These are phyloP conservation scores for Clarkia xantiana DNA, from an alignment of 345 rosid species.

Conservation along the genomic window DNA sequence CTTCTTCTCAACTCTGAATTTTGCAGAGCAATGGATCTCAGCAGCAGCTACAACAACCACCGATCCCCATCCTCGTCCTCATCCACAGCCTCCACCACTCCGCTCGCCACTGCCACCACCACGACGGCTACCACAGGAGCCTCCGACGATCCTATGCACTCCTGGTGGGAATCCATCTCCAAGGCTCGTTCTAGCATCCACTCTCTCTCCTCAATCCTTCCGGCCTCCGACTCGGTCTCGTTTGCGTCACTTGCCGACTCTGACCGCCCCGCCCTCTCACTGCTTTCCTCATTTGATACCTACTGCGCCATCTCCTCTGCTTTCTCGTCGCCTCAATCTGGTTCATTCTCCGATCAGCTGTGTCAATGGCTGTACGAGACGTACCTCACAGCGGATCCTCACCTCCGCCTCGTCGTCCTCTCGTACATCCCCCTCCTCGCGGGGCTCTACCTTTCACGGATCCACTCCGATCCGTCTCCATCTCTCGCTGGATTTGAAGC, in stretches of 20 bases:
- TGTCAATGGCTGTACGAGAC: slow-evolving; percentile 98
- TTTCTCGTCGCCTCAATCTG: slow-evolving; percentile 42
- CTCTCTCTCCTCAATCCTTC: slow-evolving; percentile 51
- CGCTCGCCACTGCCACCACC: slow-evolving; percentile 9
- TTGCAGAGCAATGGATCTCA: slow-evolving; percentile 7
- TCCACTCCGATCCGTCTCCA: slow-evolving; percentile 65
- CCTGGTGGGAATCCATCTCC: slow-evolving; percentile 97
- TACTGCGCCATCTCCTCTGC: slow-evolving; percentile 41
- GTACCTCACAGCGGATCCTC: slow-evolving; percentile 63
- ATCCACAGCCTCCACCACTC: slow-evolving; percentile 31
- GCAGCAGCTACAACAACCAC: slow-evolving; percentile 16
- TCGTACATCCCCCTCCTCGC: slow-evolving; percentile 66
- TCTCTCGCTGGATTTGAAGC: slow-evolving; percentile 91
- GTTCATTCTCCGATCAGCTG: slow-evolving; percentile 80
- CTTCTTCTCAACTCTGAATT: too few species aligned
- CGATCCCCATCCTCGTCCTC: slow-evolving; percentile 31
- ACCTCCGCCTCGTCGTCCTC: slow-evolving; percentile 75
- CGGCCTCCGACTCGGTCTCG: slow-evolving; percentile 21
- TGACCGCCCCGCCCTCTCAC: slow-evolving; percentile 81
- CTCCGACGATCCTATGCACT: slow-evolving; percentile 55
- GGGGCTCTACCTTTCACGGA: slow-evolving; percentile 58
- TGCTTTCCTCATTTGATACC: slow-evolving; percentile 66
- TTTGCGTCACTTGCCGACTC: slow-evolving; percentile 78
- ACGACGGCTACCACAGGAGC: slow-evolving; percentile 9
- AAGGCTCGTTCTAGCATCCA: slow-evolving; percentile 75